Conservation (phyloP, 371 early-diverging fungal species). For the Mortierella sp. region DNA sequence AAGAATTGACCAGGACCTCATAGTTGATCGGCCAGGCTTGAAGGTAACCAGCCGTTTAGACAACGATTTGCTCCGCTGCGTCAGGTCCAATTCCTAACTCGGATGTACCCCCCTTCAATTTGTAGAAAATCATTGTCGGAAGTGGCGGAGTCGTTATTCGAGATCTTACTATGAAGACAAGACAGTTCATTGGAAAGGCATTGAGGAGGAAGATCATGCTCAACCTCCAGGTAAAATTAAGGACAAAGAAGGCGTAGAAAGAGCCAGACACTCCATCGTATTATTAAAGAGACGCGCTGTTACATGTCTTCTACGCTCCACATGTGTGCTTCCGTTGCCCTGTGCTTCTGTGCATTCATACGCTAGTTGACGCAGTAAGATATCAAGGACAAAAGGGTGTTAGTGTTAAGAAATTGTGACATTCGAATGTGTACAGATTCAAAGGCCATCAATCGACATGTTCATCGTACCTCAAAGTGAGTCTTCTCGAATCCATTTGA, state of each 20-base stretch:
- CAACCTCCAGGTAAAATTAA: constrained; percentile 64
- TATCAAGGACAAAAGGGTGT: not conserved
- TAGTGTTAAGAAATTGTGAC: too few relatives aligned
- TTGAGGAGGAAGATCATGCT: constrained; percentile 60
- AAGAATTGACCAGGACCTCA: constrained; percentile 66
- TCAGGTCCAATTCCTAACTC: too few relatives aligned
- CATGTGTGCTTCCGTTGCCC: constrained; percentile 66
- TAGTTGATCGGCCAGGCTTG: constrained; percentile 43
- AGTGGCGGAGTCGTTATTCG: constrained; percentile 61
- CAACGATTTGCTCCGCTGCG: constrained; percentile 7
- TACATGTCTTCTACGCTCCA: constrained; percentile 81
- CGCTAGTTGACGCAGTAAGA: constrained; percentile 30
- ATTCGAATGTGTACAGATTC: not conserved
- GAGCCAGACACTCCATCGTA: not conserved
- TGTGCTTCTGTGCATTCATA: constrained; percentile 60
- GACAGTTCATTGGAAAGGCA: constrained; percentile 56
- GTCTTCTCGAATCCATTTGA: constrained; percentile 87
- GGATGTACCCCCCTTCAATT: too few relatives aligned
- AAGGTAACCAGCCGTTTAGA: constrained; percentile 30
- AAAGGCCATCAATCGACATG: not conserved
- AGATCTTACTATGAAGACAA: constrained; percentile 59
- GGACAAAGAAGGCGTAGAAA: constrained; percentile 16
- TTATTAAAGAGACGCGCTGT: not conserved
- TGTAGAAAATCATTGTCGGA: constrained; percentile 66
- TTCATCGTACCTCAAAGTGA: constrained; percentile 52